These are phyloP conservation scores for Kandelia obovata DNA, from an alignment of 345 rosid species.

Conservation along the genomic window DNA sequence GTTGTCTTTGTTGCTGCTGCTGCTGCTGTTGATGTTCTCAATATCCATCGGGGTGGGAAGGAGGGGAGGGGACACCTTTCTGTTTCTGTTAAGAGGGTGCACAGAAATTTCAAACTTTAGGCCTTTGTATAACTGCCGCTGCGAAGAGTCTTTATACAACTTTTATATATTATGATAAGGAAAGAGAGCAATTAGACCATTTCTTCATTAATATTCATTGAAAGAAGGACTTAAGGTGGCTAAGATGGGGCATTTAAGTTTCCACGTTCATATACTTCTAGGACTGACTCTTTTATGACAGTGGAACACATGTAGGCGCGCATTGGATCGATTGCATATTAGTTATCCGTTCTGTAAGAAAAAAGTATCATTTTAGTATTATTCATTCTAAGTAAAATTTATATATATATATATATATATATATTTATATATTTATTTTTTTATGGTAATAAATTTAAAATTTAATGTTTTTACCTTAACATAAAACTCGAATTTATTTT, in stretches of 20 bases:
- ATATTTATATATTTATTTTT: too few species aligned
- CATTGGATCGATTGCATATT: too few species aligned
- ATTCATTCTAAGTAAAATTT: too few species aligned
- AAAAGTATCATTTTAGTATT: too few species aligned
- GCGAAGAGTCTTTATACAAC: too few species aligned
- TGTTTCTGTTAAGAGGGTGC: background rate
- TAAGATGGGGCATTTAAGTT: background rate
- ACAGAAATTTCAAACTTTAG: slow-evolving; percentile 18
- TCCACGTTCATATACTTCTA: background rate
- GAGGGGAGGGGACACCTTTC: background rate
- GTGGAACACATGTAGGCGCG: too few species aligned
- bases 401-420: too few species aligned
- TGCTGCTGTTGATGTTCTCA: background rate
- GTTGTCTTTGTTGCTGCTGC: background rate
- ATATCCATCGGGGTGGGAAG: background rate
- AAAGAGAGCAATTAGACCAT: slow-evolving; percentile 13
- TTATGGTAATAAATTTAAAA: too few species aligned
- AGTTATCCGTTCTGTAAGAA: too few species aligned
- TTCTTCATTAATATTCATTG: slow-evolving; percentile 8
- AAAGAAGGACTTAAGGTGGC: background rate
- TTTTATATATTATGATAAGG: background rate
- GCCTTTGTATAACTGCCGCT: slow-evolving; percentile 8
- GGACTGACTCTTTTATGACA: background rate
- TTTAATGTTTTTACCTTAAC: too few species aligned
- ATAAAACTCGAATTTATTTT: too few species aligned